A percentile compares a stretch with the other conserved stretches of the same genome.
phyloP scores from a whole-genome alignment of 805 yeast species.

The Blastobotrys robertii region DNA sequence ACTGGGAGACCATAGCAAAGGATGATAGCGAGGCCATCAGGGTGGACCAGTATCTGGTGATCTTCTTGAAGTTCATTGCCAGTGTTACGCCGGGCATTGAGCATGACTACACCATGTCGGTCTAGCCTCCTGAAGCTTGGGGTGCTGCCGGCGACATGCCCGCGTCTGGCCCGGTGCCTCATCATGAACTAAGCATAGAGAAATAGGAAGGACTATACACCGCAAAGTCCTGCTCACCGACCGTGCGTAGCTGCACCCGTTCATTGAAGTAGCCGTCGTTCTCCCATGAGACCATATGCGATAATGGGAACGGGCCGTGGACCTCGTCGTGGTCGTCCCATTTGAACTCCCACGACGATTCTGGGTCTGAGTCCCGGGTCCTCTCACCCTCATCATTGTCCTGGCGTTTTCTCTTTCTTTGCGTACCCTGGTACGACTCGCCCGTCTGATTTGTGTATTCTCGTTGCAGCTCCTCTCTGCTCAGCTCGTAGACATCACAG shows the following conservation, averaged over 20 bases:
- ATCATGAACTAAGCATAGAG: background rate
- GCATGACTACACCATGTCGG: constrained; percentile 98
- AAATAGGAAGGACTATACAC: background rate
- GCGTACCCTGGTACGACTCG: constrained; percentile 16
- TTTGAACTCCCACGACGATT: constrained; percentile 38
- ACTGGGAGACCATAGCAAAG: constrained; percentile 47
- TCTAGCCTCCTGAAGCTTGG: too few species aligned
- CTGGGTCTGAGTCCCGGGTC: constrained; percentile 20
- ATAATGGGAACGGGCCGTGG: constrained; percentile 41
- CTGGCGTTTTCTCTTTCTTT: constrained; percentile 19
- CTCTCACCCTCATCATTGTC: constrained; percentile 18
- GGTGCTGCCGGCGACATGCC: too few species aligned
- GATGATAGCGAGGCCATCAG: constrained; percentile 43
- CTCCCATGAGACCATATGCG: constrained; percentile 44
- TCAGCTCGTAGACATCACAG: constrained; percentile 41
- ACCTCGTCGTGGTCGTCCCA: constrained; percentile 37
- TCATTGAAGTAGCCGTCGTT: constrained; percentile 36
- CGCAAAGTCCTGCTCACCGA: constrained; percentile 12
- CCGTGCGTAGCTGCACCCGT: constrained; percentile 33
- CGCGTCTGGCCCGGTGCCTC: too few species aligned
- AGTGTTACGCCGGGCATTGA: constrained; percentile 97
- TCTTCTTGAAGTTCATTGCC: constrained; percentile 87
- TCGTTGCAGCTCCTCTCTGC: constrained; percentile 47
- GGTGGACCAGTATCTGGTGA: constrained; percentile 83
- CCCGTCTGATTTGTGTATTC: constrained; percentile 37